A percentile compares a stretch with the other conserved stretches of the same genome.
Evolutionary conservation across 2,329 filamentous ascomycete species (phyloP).

Genomic region (Pezicula neosporulosa): DNA sequence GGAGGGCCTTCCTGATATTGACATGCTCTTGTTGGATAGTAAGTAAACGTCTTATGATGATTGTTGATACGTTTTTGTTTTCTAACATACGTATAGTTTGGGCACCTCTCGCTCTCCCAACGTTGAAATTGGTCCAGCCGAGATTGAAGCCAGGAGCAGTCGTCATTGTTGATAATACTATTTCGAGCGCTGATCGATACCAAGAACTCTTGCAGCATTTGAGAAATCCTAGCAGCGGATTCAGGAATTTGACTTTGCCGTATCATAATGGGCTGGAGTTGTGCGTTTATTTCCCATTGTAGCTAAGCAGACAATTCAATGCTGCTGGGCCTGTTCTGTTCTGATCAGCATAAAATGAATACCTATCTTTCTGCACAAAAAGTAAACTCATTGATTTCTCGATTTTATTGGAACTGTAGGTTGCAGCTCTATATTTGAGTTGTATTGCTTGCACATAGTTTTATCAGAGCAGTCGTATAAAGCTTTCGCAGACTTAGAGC

Average conservation of each 20-base stretch:
- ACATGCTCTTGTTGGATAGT: constrained; percentile 63
- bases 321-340: too few species aligned
- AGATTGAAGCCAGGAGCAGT: constrained; percentile 42
- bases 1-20: constrained; percentile 38
- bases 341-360: too few species aligned
- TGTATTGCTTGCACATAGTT: too few species aligned
- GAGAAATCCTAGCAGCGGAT: constrained; percentile 42
- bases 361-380: too few species aligned
- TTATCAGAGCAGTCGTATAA: too few species aligned
- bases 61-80: background rate
- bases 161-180: constrained; percentile 47
- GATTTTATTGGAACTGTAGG: too few species aligned
- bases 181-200: constrained; percentile 36
- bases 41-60: constrained; percentile 28
- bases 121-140: constrained; percentile 43
- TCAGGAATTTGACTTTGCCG: constrained; percentile 44
- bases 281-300: constrained; percentile 21
- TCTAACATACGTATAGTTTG: constrained; percentile 41
- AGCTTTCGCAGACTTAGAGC: too few species aligned
- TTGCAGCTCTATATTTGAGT: too few species aligned
- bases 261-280: constrained; percentile 45
- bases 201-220: constrained; percentile 44
- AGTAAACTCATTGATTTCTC: too few species aligned
- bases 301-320: too few species aligned
- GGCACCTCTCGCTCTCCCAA: constrained; percentile 50